Conservation (phyloP, 495 filamentous ascomycete species). For the Penicillium antarcticum region DNA sequence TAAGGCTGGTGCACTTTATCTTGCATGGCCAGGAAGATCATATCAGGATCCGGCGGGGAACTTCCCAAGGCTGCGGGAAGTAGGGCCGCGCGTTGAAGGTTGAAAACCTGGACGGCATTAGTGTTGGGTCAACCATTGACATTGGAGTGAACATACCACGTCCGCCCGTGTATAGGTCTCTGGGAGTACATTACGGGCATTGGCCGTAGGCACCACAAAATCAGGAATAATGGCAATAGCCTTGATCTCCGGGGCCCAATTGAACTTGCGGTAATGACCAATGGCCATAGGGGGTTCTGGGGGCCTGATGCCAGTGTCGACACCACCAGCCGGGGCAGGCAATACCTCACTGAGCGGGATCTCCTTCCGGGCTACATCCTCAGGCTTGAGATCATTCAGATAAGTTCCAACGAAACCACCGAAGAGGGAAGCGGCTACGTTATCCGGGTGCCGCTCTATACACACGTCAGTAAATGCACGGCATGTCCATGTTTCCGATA, state of each 20-base stretch:
- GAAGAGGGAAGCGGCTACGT: constrained; percentile 90
- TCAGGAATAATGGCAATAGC: constrained; percentile 91
- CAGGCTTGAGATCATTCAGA: constrained; percentile 80
- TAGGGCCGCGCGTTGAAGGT: constrained; percentile 85
- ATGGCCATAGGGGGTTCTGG: constrained; percentile 87
- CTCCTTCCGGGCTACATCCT: constrained; percentile 80
- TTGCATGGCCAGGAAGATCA: constrained; percentile 96
- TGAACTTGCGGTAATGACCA: constrained; percentile 89
- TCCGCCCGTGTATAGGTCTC: constrained; percentile 70
- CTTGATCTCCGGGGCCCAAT: constrained; percentile 90
- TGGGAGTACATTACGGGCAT: constrained; percentile 80
- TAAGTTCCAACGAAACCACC: constrained; percentile 98
- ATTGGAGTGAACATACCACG: constrained; percentile 51
- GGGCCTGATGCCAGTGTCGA: constrained; percentile 79
- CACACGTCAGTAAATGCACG: constrained; percentile 13
- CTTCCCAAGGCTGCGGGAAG: constrained; percentile 81
- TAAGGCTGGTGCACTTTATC: constrained; percentile 97
- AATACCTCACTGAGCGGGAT: constrained; percentile 95
- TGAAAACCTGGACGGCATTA: constrained; percentile 64
- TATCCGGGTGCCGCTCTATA: constrained; percentile 89
- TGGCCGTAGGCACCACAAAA: constrained; percentile 88
- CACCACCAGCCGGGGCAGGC: constrained; percentile 77
- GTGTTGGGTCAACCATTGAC: background rate
- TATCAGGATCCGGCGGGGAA: constrained; percentile 84
- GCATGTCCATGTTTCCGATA: background rate